Evolutionary conservation across 805 yeast species (phyloP).

Genomic region (Candida broadrunensis): DNA sequence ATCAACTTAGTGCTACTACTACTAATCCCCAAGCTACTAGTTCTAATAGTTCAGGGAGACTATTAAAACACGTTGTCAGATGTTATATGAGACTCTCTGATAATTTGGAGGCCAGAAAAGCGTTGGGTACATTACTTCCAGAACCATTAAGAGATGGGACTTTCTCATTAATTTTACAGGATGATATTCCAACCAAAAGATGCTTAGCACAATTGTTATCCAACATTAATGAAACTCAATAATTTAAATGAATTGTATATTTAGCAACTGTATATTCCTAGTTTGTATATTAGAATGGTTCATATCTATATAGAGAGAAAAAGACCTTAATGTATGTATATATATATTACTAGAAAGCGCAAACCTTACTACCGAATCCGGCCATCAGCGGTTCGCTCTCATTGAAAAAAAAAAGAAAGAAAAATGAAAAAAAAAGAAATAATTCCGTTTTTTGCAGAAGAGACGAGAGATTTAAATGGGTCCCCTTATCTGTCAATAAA

Average conservation of each 20-base stretch:
- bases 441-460: no score
- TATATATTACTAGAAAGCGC: no score
- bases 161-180: slow-evolving; percentile 72
- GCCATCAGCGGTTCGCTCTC: no score
- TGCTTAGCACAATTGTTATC: slow-evolving; percentile 80
- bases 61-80: slow-evolving; percentile 89
- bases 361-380: no score
- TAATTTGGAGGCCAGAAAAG: slow-evolving; percentile 85
- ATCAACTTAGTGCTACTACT: slow-evolving; percentile 56
- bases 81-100: slow-evolving; percentile 90
- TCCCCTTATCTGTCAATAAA: no score
- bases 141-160: slow-evolving; percentile 87
- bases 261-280: background rate
- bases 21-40: slow-evolving; percentile 45
- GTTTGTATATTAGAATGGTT: no score
- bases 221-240: slow-evolving; percentile 41
- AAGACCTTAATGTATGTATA: no score
- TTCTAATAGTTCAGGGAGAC: slow-evolving; percentile 63
- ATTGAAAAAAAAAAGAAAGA: no score
- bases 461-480: no score
- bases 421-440: no score
- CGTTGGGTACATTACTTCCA: slow-evolving; percentile 79
- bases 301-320: no score
- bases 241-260: background rate
- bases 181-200: slow-evolving; percentile 83